Evolutionary conservation across 495 filamentous ascomycete genomes (phyloP).

Genomic region (Hypoxylon trugodes): DNA sequence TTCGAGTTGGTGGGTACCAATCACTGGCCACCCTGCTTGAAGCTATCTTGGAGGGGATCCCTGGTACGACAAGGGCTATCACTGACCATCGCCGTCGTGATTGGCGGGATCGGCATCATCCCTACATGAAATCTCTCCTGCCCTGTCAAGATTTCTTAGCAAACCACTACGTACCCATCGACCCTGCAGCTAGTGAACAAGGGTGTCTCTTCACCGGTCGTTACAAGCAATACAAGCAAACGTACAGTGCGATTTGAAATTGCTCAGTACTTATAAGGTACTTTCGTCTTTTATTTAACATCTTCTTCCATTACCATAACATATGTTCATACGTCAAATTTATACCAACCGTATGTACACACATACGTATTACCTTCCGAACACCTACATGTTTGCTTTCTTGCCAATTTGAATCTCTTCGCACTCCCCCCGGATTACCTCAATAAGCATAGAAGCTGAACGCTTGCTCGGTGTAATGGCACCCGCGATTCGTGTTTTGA

Average conservation of each 20-base stretch:
- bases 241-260: conserved; percentile 33
- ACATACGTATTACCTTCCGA: too few relatives aligned
- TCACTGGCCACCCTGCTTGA: conserved; percentile 10
- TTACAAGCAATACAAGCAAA: conserved; percentile 29
- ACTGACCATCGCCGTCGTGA: conserved; percentile 19
- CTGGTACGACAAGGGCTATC: conserved; percentile 33
- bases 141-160: conserved; percentile 24
- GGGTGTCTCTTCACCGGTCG: conserved; percentile 30
- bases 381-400: conserved; percentile 6
- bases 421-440: not conserved
- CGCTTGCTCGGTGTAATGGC: not conserved
- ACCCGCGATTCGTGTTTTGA: not conserved
- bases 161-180: conserved; percentile 15
- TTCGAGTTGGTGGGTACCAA: conserved; percentile 28
- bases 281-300: not conserved
- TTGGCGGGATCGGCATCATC: conserved; percentile 35
- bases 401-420: not conserved
- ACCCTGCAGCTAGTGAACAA: conserved; percentile 7
- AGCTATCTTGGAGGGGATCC: conserved; percentile 22
- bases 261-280: not conserved
- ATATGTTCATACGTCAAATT: not conserved
- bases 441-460: not conserved
- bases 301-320: not conserved
- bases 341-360: too few relatives aligned
- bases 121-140: conserved; percentile 28